Evolutionary conservation across 2,329 filamentous ascomycete genomes (phyloP).

Genomic region (Teratosphaeriaceae sp.): DNA sequence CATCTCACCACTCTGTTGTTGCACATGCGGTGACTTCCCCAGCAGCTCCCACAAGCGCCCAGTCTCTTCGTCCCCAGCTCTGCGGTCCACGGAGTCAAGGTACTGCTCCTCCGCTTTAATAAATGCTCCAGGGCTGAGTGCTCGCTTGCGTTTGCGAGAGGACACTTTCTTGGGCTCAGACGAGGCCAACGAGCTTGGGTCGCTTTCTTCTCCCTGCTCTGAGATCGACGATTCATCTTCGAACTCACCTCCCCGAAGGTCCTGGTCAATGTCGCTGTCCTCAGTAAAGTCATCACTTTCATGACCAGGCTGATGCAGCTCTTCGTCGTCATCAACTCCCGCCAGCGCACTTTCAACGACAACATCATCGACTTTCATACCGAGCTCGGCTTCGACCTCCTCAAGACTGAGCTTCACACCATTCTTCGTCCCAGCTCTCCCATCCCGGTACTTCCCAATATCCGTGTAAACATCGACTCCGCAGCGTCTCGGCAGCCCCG

Average conservation of each 20-base stretch:
- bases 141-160: constrained; percentile 15
- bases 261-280: neutral
- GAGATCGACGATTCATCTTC: neutral
- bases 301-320: neutral
- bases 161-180: too few relatives aligned
- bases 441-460: constrained; percentile 23
- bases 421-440: constrained; percentile 18
- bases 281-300: constrained; percentile 23
- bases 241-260: constrained; percentile 23
- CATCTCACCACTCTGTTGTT: too few relatives aligned
- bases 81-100: constrained; percentile 43
- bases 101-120: constrained; percentile 34
- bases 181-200: neutral
- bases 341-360: too few relatives aligned
- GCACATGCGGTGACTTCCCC: constrained; percentile 30
- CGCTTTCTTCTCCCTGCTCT: neutral
- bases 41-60: constrained; percentile 39
- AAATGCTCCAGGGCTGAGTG: constrained; percentile 12
- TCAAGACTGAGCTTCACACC: constrained; percentile 29
- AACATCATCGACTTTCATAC: constrained; percentile 5
- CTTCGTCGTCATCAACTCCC: constrained; percentile 13
- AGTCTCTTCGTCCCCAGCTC: constrained; percentile 41
- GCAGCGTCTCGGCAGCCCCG: constrained; percentile 45
- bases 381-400: constrained; percentile 37
- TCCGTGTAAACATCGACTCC: constrained; percentile 42